phyloP scores from a whole-genome alignment of 345 rosid genomes.

The Salix caprea region DNA sequence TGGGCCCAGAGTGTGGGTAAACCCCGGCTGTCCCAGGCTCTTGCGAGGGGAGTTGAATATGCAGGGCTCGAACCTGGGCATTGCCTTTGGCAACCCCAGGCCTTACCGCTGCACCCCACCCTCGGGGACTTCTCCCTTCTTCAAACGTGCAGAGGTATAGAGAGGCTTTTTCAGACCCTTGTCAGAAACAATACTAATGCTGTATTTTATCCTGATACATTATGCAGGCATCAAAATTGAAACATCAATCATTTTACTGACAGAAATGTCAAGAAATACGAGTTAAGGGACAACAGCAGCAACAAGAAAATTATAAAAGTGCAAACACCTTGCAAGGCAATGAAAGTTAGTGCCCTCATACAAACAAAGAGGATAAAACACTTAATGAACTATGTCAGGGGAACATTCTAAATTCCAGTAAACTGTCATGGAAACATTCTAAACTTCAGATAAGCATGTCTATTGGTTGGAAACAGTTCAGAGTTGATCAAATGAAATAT shows the following conservation, averaged over 20 bases:
- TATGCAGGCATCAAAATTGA: constrained; percentile 13
- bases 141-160: constrained; percentile 93
- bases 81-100: too few relatives aligned
- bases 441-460: neutral
- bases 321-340: neutral
- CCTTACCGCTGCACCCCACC: too few relatives aligned
- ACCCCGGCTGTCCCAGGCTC: too few relatives aligned
- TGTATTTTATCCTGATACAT: constrained; percentile 79
- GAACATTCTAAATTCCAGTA: neutral
- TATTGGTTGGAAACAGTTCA: neutral
- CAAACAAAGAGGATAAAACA: neutral
- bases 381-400: neutral
- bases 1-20: too few relatives aligned
- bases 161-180: constrained; percentile 95
- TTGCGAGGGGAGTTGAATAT: too few relatives aligned
- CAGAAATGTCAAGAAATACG: neutral
- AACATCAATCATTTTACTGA: neutral
- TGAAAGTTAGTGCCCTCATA: neutral
- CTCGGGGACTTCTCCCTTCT: constrained; percentile 55
- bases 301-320: neutral
- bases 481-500: neutral
- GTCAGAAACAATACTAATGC: constrained; percentile 93
- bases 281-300: neutral
- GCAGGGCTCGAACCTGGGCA: too few relatives aligned
- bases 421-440: neutral